phyloP scores from a whole-genome alignment of 2,329 filamentous ascomycete genomes.

The Xylaria polymorpha region DNA sequence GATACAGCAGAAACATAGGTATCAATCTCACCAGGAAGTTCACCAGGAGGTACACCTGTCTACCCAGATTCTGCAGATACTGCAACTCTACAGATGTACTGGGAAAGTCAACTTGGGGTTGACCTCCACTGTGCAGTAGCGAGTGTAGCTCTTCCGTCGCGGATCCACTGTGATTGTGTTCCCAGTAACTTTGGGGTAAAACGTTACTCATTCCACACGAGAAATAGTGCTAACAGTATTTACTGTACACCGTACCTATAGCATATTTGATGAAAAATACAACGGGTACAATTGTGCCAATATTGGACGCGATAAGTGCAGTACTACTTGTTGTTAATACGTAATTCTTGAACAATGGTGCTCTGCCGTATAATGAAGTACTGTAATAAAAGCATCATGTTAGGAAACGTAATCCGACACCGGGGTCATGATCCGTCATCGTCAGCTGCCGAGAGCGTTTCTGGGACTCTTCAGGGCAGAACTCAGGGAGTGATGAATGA shows the following conservation, averaged over 20 bases:
- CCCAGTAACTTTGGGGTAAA: constrained; percentile 18
- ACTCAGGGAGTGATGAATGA: too few species aligned
- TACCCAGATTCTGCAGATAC: not conserved
- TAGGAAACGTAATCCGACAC: constrained; percentile 25
- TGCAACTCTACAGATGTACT: not conserved
- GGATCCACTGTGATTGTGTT: constrained; percentile 14
- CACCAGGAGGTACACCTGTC: not conserved
- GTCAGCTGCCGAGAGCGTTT: constrained; percentile 10
- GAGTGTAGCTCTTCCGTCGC: constrained; percentile 18
- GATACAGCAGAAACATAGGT: constrained; percentile 10
- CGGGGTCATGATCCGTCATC: constrained; percentile 20
- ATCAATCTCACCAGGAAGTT: not conserved
- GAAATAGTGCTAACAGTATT: not conserved
- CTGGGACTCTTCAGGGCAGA: not conserved
- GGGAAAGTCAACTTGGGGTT: not conserved
- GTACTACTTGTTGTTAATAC: not conserved
- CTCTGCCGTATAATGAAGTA: not conserved
- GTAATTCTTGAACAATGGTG: not conserved
- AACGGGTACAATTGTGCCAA: not conserved
- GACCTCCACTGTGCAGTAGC: not conserved
- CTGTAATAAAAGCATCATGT: constrained; percentile 7
- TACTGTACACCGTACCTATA: not conserved
- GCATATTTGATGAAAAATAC: not conserved
- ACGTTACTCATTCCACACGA: not conserved
- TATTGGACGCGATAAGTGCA: not conserved